These are phyloP conservation scores for Cordyceps farinosa DNA, from an alignment of 2,329 filamentous ascomycete genomes.

Conservation along the genomic window DNA sequence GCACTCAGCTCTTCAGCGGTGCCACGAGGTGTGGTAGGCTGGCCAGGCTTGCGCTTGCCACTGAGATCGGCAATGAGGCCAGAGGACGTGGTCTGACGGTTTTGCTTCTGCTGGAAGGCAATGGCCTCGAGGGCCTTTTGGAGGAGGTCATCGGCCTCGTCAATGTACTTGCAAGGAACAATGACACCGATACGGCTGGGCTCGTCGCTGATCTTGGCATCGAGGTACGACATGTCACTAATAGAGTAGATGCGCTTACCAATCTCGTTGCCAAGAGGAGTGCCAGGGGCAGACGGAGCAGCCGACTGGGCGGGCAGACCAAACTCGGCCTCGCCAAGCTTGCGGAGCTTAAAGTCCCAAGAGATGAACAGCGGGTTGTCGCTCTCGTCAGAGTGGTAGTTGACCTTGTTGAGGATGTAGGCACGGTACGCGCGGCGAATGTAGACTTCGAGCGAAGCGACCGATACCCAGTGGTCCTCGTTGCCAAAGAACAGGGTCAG, in stretches of 20 bases:
- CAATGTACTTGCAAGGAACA: constrained; percentile 86
- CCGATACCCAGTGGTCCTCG: constrained; percentile 87
- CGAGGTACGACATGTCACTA: constrained; percentile 91
- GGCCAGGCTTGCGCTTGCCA: constrained; percentile 61
- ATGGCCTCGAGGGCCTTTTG: constrained; percentile 81
- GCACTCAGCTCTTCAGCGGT: constrained; percentile 77
- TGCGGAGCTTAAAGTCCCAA: constrained; percentile 94
- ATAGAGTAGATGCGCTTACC: constrained; percentile 83
- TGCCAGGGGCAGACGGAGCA: constrained; percentile 79
- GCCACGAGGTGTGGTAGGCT: background rate
- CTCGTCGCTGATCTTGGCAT: constrained; percentile 69
- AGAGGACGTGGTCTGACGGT: constrained; percentile 49
- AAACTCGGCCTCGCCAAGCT: constrained; percentile 88
- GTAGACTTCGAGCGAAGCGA: constrained; percentile 94
- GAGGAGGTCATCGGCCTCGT: constrained; percentile 87
- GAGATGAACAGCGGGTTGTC: constrained; percentile 70
- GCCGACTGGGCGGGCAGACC: constrained; percentile 76
- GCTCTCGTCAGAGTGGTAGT: constrained; percentile 80
- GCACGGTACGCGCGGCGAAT: constrained; percentile 95
- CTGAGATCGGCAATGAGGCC: constrained; percentile 69
- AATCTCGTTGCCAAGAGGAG: constrained; percentile 50
- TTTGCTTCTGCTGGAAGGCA: constrained; percentile 56
- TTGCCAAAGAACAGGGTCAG: constrained; percentile 93
- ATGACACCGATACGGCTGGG: constrained; percentile 89
- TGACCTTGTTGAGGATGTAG: constrained; percentile 83